Percentiles rank a stretch among this genome's conserved stretches.
These are phyloP conservation scores for Cladorrhinum sp. DNA, from an alignment of 2,329 filamentous ascomycete genomes.

Conservation along the genomic window DNA sequence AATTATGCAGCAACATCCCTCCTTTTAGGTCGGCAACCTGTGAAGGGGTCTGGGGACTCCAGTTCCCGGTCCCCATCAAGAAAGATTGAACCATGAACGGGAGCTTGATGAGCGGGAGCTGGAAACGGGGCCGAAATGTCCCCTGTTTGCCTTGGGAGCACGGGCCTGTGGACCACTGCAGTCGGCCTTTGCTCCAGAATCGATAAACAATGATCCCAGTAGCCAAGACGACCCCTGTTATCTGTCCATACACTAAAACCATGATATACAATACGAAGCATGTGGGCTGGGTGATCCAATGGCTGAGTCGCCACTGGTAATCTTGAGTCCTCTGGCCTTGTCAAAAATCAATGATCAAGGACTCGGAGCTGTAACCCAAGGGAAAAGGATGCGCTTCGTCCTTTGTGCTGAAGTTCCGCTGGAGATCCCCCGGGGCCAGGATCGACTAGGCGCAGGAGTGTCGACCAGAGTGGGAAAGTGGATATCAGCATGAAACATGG, in stretches of 20 bases:
- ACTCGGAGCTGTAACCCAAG: not conserved
- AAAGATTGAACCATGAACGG: slow-evolving; percentile 8
- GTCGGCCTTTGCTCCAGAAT: not conserved
- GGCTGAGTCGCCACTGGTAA: not conserved
- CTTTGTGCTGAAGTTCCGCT: not conserved
- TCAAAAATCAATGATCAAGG: not conserved
- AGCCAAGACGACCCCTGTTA: slow-evolving; percentile 1
- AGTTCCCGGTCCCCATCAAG: slow-evolving; percentile 11
- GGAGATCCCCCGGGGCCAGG: slow-evolving; percentile 5
- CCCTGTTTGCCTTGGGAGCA: slow-evolving; percentile 1
- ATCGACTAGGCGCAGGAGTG: slow-evolving; percentile 14
- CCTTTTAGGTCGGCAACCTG: slow-evolving; percentile 6
- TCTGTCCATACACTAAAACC: not conserved
- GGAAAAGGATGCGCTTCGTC: not conserved
- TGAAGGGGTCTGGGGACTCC: slow-evolving; percentile 12
- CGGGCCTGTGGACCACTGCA: slow-evolving; percentile 1
- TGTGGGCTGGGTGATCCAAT: no score
- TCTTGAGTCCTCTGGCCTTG: not conserved
- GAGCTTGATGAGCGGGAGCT: slow-evolving; percentile 9
- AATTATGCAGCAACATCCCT: slow-evolving; percentile 28
- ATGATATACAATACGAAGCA: no score
- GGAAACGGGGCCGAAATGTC: slow-evolving; percentile 6
- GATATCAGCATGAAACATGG: slow-evolving; percentile 26
- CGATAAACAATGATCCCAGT: not conserved
- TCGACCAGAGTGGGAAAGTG: slow-evolving; percentile 11